A percentile compares a stretch with the other conserved stretches of the same genome.
Evolutionary conservation across 2,329 filamentous ascomycete species (phyloP).

Genomic region (Dactylonectria macrodidyma): DNA sequence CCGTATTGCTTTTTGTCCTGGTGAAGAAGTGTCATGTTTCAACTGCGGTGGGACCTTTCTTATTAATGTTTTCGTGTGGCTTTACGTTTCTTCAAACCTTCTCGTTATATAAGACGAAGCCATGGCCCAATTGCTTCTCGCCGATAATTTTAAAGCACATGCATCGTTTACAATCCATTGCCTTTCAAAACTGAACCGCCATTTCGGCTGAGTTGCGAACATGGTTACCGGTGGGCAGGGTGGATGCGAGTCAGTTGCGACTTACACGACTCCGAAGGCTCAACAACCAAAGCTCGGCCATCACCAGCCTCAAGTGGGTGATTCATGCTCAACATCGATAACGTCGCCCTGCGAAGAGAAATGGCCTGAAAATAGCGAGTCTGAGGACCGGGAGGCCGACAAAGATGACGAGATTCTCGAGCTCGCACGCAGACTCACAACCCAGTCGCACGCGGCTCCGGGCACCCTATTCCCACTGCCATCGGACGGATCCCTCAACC

Average conservation of each 20-base stretch:
- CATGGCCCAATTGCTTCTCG: not conserved
- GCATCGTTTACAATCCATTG: not conserved
- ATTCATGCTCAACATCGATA: conserved; percentile 35
- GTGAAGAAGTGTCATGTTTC: not conserved
- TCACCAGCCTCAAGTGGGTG: conserved; percentile 17
- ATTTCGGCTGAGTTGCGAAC: not conserved
- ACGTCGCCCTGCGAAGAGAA: conserved; percentile 39
- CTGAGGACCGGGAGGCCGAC: conserved; percentile 18
- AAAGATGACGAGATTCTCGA: conserved; percentile 43
- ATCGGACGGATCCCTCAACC: conserved; percentile 53
- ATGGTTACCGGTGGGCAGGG: conserved; percentile 33
- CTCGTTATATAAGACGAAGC: conserved; percentile 14
- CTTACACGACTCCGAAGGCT: conserved; percentile 1
- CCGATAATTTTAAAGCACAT: not conserved
- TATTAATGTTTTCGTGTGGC: not conserved
- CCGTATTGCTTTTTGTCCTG: not conserved
- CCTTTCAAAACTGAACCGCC: not conserved
- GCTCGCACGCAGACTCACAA: conserved; percentile 49
- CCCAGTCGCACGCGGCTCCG: conserved; percentile 43
- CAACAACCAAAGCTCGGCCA: not conserved
- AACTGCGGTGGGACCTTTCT: conserved; percentile 9
- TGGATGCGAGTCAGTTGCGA: conserved; percentile 18
- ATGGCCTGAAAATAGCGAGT: conserved; percentile 8
- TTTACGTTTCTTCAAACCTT: not conserved
- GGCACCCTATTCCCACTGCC: conserved; percentile 47